Conservation (phyloP, 768 basidiomycete species). For the Agrocybe chaxingu region DNA sequence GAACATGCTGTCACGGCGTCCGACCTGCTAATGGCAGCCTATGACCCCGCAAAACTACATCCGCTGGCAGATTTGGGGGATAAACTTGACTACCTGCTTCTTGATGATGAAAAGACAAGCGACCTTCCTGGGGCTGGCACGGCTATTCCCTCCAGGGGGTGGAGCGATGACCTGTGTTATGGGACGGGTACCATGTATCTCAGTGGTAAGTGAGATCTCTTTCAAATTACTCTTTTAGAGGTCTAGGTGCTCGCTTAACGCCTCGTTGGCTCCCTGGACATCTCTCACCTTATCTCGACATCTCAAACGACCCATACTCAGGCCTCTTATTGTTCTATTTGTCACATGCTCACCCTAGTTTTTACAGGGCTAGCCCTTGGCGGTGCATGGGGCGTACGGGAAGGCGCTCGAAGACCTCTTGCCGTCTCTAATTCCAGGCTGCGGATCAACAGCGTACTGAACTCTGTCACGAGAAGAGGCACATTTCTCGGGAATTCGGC, state of each 20-base stretch:
- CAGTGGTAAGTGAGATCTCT: constrained; percentile 76
- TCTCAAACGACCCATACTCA: constrained; percentile 54
- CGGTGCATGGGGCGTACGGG: constrained; percentile 93
- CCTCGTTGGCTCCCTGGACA: constrained; percentile 46
- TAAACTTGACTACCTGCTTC: constrained; percentile 90
- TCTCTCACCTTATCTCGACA: constrained; percentile 70
- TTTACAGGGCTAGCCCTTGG: constrained; percentile 89
- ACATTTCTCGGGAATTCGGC: constrained; percentile 98
- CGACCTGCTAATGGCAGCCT: constrained; percentile 82
- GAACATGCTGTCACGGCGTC: constrained; percentile 74
- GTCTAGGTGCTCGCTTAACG: constrained; percentile 44
- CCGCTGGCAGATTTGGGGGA: constrained; percentile 91
- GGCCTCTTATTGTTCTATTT: constrained; percentile 77
- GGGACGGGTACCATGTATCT: constrained; percentile 99
- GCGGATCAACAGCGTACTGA: constrained; percentile 95
- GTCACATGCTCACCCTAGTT: constrained; percentile 73
- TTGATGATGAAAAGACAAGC: constrained; percentile 95
- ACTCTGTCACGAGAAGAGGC: constrained; percentile 94
- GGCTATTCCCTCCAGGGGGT: constrained; percentile 92
- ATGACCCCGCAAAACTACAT: constrained; percentile 91
- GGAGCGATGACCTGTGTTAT: constrained; percentile 99
- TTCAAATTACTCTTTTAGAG: constrained; percentile 59
- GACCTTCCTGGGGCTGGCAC: constrained; percentile 87
- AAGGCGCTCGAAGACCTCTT: constrained; percentile 85
- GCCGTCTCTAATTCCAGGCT: constrained; percentile 83